Conservation (phyloP, 1,284 basidiomycete species). For the Ustilago sp. region DNA sequence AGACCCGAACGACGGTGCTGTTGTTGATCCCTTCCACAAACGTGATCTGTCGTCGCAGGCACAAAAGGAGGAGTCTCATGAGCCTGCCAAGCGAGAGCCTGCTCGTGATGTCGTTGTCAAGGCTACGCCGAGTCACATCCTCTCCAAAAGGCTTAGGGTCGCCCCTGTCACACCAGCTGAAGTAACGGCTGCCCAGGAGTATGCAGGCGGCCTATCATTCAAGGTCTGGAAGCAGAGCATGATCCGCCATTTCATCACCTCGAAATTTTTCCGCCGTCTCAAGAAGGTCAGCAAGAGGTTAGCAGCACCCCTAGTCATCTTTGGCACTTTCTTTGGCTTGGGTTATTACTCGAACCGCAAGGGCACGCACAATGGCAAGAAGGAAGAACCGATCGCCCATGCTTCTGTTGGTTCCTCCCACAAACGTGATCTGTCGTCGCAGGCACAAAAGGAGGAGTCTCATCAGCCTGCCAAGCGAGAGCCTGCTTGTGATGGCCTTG, state of each 20-base stretch:
- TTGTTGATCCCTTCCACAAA: not conserved
- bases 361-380: too few species aligned
- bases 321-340: too few species aligned
- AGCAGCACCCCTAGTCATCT: too few species aligned
- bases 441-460: too few species aligned
- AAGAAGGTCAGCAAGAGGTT: too few species aligned
- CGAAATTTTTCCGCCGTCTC: too few species aligned
- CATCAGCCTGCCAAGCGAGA: not conserved
- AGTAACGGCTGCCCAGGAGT: too few species aligned
- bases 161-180: too few species aligned
- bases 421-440: too few species aligned
- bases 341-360: too few species aligned
- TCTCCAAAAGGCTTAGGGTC: not conserved
- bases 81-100: not conserved
- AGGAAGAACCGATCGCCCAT: too few species aligned
- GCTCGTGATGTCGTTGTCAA: not conserved
- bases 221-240: not conserved
- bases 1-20: not conserved
- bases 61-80: not conserved
- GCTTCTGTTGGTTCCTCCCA: not conserved
- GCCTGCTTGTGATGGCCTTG: not conserved
- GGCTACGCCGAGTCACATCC: not conserved
- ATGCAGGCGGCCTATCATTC: not conserved
- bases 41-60: not conserved
- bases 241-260: too few species aligned